A percentile compares a stretch with the other conserved stretches of the same genome.
phyloP scores from a whole-genome alignment of 2,329 filamentous ascomycete genomes.

The Sporothrix protearum region DNA sequence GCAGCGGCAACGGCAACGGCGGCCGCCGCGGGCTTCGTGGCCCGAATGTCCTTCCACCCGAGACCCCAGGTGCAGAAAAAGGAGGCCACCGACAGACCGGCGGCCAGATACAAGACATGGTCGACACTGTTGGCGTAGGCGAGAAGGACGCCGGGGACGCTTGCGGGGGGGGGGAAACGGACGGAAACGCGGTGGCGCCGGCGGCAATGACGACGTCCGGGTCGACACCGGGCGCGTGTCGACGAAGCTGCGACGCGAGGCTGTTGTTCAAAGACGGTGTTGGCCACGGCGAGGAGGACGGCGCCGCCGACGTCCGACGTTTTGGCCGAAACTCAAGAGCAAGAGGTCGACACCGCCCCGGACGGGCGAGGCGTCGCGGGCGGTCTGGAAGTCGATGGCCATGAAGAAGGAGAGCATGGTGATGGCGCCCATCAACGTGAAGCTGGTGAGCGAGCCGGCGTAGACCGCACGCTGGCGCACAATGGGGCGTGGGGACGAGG shows the following conservation, averaged over 20 bases:
- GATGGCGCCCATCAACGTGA: conserved; percentile 30
- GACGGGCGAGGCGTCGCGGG: conserved; percentile 32
- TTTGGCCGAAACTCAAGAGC: conserved; percentile 49
- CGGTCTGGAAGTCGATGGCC: conserved; percentile 40
- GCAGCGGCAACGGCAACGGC: background rate
- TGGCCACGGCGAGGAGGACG: conserved; percentile 47
- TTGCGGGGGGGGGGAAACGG: conserved; percentile 31
- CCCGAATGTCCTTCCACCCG: background rate
- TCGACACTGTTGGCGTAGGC: conserved; percentile 39
- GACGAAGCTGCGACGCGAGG: background rate
- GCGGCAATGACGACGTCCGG: conserved; percentile 2
- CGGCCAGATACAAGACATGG: conserved; percentile 40
- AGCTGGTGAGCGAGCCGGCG: conserved; percentile 28
- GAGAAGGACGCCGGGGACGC: conserved; percentile 36
- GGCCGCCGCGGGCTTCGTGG: background rate
- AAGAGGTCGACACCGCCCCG: conserved; percentile 35
- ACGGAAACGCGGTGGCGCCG: conserved; percentile 30
- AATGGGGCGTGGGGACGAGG: conserved; percentile 31
- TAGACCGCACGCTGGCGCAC: conserved; percentile 29
- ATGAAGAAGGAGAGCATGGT: conserved; percentile 34
- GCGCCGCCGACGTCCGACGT: conserved; percentile 50
- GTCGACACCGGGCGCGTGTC: background rate
- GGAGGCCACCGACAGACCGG: conserved; percentile 28
- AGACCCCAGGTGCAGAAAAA: background rate
- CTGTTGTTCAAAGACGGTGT: conserved; percentile 51